Percentiles rank a stretch among this genome's conserved stretches.
These are phyloP conservation scores for Tetrapisispora pingtungensis DNA, from an alignment of 805 yeast species.

Conservation along the genomic window DNA sequence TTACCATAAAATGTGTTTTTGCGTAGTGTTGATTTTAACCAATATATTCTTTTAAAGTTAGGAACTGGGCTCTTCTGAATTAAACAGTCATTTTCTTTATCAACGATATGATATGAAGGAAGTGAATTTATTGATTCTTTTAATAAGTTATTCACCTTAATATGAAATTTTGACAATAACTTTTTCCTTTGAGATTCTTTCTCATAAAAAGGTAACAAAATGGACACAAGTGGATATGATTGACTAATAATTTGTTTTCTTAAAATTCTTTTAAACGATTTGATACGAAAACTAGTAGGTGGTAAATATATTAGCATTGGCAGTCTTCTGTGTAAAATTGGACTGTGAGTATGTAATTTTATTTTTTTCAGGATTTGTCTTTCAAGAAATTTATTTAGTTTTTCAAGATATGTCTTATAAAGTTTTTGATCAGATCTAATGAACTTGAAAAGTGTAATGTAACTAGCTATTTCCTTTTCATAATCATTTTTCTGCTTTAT, in stretches of 20 bases:
- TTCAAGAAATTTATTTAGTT: conserved; percentile 14
- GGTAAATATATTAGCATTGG: conserved; percentile 24
- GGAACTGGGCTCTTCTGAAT: conserved; percentile 19
- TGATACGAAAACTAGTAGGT: conserved; percentile 11
- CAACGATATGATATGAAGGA: conserved; percentile 18
- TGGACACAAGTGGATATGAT: conserved; percentile 17
- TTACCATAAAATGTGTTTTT: conserved; percentile 16
- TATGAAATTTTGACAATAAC: conserved; percentile 11
- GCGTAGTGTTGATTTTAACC: conserved; percentile 26
- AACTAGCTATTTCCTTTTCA: conserved; percentile 9
- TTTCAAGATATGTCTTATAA: conserved; percentile 15
- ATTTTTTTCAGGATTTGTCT: conserved; percentile 19
- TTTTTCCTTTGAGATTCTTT: conserved; percentile 10
- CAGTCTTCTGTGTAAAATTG: conserved; percentile 9
- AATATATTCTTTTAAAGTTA: conserved; percentile 26
- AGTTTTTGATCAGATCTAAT: conserved; percentile 20
- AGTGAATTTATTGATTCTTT: conserved; percentile 12
- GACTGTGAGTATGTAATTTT: conserved; percentile 15
- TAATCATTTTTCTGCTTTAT: conserved; percentile 9
- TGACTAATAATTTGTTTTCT: conserved; percentile 15
- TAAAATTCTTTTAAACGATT: conserved; percentile 12
- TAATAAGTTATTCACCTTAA: conserved; percentile 9
- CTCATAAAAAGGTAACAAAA: conserved; percentile 10
- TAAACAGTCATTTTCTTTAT: conserved; percentile 22
- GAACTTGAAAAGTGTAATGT: conserved; percentile 13